These are phyloP conservation scores for Papiliotrema flavescens DNA, from an alignment of 1,284 basidiomycete species.

Conservation along the genomic window DNA sequence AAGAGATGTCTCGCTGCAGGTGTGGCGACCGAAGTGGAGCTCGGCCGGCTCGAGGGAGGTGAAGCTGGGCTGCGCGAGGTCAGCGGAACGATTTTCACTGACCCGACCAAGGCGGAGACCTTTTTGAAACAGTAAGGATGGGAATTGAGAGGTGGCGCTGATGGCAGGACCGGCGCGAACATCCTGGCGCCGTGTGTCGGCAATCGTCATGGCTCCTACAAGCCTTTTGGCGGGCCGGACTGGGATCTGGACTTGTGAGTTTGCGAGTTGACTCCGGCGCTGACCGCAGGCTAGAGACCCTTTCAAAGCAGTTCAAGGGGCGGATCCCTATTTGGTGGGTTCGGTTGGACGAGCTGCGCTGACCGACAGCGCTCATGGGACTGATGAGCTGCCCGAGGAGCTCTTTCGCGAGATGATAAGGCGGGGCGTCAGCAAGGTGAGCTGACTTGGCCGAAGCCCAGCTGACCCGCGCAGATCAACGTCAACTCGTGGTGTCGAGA, in stretches of 20 bases:
- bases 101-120: slow-evolving; percentile 47
- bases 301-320: slow-evolving; percentile 14
- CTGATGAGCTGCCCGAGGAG: slow-evolving; percentile 47
- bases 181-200: slow-evolving; percentile 51
- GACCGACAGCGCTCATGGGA: slow-evolving; percentile 39
- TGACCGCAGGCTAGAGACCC: slow-evolving; percentile 8
- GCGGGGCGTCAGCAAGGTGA: slow-evolving; percentile 44
- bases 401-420: slow-evolving; percentile 43
- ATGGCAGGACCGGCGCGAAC: slow-evolving; percentile 45
- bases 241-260: slow-evolving; percentile 43
- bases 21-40: slow-evolving; percentile 52
- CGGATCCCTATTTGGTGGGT: slow-evolving; percentile 10
- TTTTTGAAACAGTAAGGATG: slow-evolving; percentile 43
- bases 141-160: background rate
- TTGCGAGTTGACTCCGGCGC: background rate
- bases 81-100: slow-evolving; percentile 49
- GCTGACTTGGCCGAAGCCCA: slow-evolving; percentile 1
- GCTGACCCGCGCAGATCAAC: slow-evolving; percentile 37
- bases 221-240: slow-evolving; percentile 41
- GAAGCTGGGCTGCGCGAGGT: slow-evolving; percentile 51
- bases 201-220: slow-evolving; percentile 51
- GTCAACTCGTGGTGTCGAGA: slow-evolving; percentile 51
- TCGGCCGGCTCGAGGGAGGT: slow-evolving; percentile 51
- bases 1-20: slow-evolving; percentile 42
- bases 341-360: background rate